These are phyloP conservation scores for Henningerozyma blattae DNA, from an alignment of 805 yeast genomes.

Conservation along the genomic window DNA sequence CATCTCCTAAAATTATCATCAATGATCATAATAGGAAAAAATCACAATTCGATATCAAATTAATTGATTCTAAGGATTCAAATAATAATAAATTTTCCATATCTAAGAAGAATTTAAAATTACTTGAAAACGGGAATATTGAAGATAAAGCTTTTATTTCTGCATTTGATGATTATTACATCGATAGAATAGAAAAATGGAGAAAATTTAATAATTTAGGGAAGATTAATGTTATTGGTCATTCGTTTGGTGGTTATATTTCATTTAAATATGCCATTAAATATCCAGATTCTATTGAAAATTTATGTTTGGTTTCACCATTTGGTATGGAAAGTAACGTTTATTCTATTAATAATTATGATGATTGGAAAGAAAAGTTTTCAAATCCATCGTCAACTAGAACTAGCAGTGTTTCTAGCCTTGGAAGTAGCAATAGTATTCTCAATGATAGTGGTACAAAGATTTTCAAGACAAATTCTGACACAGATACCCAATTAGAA, in stretches of 20 bases:
- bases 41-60: background rate
- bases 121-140: background rate
- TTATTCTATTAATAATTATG: constrained; percentile 38
- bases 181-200: constrained; percentile 56
- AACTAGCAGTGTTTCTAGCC: too few relatives aligned
- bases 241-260: constrained; percentile 71
- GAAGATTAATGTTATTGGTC: constrained; percentile 56
- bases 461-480: background rate
- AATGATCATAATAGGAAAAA: background rate
- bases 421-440: too few relatives aligned
- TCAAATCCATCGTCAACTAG: too few relatives aligned
- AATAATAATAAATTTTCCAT: background rate
- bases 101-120: background rate
- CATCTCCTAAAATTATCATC: background rate
- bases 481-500: constrained; percentile 4
- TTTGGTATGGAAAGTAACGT: constrained; percentile 68
- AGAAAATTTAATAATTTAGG: constrained; percentile 35
- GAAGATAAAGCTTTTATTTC: constrained; percentile 1
- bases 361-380: too few relatives aligned
- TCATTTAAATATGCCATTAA: constrained; percentile 50
- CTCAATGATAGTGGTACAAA: too few relatives aligned
- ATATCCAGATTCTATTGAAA: constrained; percentile 41
- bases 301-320: constrained; percentile 56
- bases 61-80: background rate
- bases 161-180: constrained; percentile 43